These are phyloP conservation scores for Pseudotsuga menziesii DNA, from an alignment of 75 land plant genomes.

Conservation along the genomic window DNA sequence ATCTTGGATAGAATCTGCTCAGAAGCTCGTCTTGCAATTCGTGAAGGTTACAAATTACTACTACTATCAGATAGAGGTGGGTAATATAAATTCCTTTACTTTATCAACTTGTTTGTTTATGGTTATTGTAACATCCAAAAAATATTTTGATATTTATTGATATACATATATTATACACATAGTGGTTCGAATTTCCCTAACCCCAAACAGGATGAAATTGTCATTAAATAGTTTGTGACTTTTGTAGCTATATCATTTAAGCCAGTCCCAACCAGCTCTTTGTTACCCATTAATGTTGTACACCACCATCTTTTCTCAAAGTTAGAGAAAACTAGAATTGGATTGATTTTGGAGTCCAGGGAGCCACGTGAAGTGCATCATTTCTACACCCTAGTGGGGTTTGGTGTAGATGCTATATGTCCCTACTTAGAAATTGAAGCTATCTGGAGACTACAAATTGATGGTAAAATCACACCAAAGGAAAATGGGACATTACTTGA, in stretches of 20 bases:
- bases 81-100: background rate
- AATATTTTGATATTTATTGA: too few species aligned
- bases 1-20: conserved; percentile 89
- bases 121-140: too few species aligned
- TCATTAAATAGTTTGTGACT: background rate
- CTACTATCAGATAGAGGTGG: conserved; percentile 98
- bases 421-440: conserved; percentile 96
- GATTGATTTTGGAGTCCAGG: conserved; percentile 87
- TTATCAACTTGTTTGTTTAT: background rate
- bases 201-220: background rate
- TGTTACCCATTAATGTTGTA: conserved; percentile 95
- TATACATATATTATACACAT: background rate
- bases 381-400: conserved; percentile 96
- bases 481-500: conserved; percentile 54
- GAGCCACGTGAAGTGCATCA: conserved; percentile 99
- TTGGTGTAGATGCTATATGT: conserved; percentile 99
- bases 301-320: conserved; percentile 93
- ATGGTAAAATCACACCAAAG: conserved; percentile 95
- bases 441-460: conserved; percentile 87
- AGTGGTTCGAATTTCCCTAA: too few species aligned
- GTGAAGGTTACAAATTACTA: conserved; percentile 72
- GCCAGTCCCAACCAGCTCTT: conserved; percentile 91
- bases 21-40: conserved; percentile 81
- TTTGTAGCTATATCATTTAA: conserved; percentile 72
- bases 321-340: conserved; percentile 86